Conservation (phyloP, 805 yeast species). For the Metschnikowia borealis region DNA sequence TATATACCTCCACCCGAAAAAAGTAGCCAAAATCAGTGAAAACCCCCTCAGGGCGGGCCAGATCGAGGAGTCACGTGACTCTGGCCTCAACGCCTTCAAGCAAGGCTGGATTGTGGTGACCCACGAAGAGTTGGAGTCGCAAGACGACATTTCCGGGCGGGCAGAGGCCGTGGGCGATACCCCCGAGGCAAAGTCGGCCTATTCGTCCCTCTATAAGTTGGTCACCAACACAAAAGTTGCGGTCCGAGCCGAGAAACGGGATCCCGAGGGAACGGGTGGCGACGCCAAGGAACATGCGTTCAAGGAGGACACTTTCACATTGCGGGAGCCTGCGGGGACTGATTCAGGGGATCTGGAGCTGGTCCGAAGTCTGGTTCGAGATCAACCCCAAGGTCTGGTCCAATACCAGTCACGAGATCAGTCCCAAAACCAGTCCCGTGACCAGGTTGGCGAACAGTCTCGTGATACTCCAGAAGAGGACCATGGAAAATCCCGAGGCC, state of each 20-base stretch:
- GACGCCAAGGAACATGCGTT: neutral
- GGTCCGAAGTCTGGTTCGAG: too few relatives aligned
- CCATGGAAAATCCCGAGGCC: too few relatives aligned
- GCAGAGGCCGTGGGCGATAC: conserved; percentile 42
- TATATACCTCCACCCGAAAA: conserved; percentile 38
- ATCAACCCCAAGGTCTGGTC: too few relatives aligned
- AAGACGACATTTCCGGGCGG: conserved; percentile 45
- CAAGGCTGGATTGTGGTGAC: conserved; percentile 86
- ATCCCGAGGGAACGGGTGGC: neutral
- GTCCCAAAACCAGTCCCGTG: too few relatives aligned
- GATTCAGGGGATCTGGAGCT: too few relatives aligned
- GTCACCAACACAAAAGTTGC: conserved; percentile 33
- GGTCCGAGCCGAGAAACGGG: neutral
- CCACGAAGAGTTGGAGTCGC: conserved; percentile 53
- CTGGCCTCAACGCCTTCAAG: conserved; percentile 61
- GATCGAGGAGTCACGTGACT: conserved; percentile 53
- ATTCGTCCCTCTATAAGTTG: conserved; percentile 56
- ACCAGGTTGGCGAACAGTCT: too few relatives aligned
- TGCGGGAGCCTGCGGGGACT: neutral
- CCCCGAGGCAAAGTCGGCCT: conserved; percentile 49
- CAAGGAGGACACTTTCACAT: neutral
- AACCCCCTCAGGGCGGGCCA: conserved; percentile 53
- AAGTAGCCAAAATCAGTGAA: conserved; percentile 14
- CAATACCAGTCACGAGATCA: too few relatives aligned
- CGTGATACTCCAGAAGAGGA: too few relatives aligned